phyloP scores from a whole-genome alignment of 2,329 filamentous ascomycete genomes.

The Colletotrichum australisinense region DNA sequence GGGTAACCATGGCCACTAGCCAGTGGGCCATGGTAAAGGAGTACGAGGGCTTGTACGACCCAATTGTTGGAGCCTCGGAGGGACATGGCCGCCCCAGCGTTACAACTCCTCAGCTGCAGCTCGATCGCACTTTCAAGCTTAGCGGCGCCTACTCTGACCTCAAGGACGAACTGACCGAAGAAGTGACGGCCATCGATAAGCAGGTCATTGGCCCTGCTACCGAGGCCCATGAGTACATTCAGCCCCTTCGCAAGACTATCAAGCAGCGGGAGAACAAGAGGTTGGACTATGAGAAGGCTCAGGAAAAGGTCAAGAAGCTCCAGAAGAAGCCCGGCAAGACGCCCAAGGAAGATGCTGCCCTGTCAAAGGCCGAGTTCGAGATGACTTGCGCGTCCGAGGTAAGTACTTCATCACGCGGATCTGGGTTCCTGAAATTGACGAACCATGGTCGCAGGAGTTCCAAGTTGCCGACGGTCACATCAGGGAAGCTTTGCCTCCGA shows the following conservation, averaged over 20 bases:
- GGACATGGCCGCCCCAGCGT: conserved; percentile 64
- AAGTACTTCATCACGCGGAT: conserved; percentile 38
- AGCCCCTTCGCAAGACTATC: conserved; percentile 82
- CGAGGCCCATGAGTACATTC: conserved; percentile 75
- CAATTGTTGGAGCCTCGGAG: conserved; percentile 75
- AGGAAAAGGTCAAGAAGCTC: conserved; percentile 76
- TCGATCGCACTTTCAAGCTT: conserved; percentile 74
- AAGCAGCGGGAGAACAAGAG: conserved; percentile 88
- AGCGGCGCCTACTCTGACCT: conserved; percentile 77
- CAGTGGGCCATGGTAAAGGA: conserved; percentile 76
- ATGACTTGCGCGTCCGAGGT: conserved; percentile 74
- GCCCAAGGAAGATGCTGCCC: conserved; percentile 77
- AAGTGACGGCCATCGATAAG: conserved; percentile 76
- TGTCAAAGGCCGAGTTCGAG: conserved; percentile 79
- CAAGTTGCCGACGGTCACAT: conserved; percentile 80
- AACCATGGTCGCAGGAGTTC: conserved; percentile 67
- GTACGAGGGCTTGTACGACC: conserved; percentile 80
- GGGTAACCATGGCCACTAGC: conserved; percentile 77
- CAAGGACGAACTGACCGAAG: conserved; percentile 76
- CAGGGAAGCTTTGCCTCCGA: conserved; percentile 75
- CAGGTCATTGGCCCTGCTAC: conserved; percentile 77
- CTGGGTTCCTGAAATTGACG: background rate
- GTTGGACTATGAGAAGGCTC: conserved; percentile 83
- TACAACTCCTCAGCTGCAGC: conserved; percentile 70
- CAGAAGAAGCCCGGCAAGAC: conserved; percentile 77